These are phyloP conservation scores for Durotheca rogersii DNA, from an alignment of 495 filamentous ascomycete species.

Conservation along the genomic window DNA sequence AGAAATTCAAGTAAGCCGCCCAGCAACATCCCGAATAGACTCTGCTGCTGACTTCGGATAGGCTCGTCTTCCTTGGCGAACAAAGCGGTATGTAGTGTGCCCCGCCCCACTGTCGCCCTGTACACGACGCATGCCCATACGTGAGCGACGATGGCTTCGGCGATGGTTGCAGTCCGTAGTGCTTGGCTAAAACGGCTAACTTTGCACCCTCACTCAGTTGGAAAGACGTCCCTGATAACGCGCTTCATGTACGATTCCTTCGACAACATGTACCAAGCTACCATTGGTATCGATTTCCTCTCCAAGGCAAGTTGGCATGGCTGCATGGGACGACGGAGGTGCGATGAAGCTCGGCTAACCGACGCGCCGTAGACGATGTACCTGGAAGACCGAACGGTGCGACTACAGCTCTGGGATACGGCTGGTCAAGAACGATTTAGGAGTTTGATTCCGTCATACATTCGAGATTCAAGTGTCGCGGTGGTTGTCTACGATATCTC, in stretches of 20 bases:
- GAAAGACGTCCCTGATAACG: constrained; percentile 97
- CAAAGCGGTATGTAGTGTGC: constrained; percentile 78
- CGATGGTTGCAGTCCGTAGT: constrained; percentile 3
- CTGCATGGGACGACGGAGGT: not conserved
- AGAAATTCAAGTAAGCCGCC: constrained; percentile 92
- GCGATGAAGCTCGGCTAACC: constrained; percentile 27
- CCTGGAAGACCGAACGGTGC: constrained; percentile 95
- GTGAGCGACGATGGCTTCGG: no score
- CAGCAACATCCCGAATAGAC: constrained; percentile 11
- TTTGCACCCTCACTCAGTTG: constrained; percentile 58
- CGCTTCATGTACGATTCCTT: constrained; percentile 99
- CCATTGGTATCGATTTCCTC: constrained; percentile 98
- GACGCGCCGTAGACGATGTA: constrained; percentile 80
- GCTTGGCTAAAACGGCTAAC: constrained; percentile 15
- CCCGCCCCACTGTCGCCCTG: no score
- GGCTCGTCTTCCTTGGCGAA: constrained; percentile 94
- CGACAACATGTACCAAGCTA: constrained; percentile 99
- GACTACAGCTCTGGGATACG: constrained; percentile 97
- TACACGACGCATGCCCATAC: not conserved
- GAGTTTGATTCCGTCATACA: constrained; percentile 95
- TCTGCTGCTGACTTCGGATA: constrained; percentile 40
- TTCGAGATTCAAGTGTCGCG: constrained; percentile 93
- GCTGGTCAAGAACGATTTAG: constrained; percentile 97
- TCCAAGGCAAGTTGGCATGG: constrained; percentile 69
- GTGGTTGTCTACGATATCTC: constrained; percentile 99